Evolutionary conservation across 2,329 filamentous ascomycete genomes (phyloP), one percentile per base, ranked within the genome.

Genomic region (Xylaria multiplex): DNA sequence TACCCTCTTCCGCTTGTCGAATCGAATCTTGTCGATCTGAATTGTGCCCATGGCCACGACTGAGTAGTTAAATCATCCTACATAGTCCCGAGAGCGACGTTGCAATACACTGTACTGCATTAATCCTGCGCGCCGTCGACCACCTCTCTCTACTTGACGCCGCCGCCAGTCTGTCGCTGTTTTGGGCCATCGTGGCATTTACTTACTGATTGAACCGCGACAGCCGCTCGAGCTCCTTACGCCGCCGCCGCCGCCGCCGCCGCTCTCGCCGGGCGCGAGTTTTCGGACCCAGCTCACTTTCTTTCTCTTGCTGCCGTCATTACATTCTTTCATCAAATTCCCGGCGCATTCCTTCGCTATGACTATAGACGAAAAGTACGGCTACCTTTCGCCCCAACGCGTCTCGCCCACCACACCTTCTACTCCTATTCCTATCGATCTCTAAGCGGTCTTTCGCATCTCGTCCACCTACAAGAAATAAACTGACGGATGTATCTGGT

Each of bases 331-430:
- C 49, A 27, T 16, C 53, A 27, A 35, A 53, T 13, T 30, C 19
- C 67, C 40, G 48, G 59, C 71, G 55, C 67, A 72, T 69, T 62
- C 57, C 65, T 65, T 73, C 72, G 76, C 72, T 65, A 81, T 79
- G 73, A 81, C 81, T 77, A 53, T 83, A 68, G 81, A 83, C 73
- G 81, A 83, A 71, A 83, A 83, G 81, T 83, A 81, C 68, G 80
- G 55, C 32, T 53, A 43, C 63, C 63, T 58, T 65, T 50, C 32
- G 37, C 22, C 54, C 37, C 65, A 65, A 57, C 54, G 35, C 52
- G 62, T 52, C 61, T 62, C 63, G 56, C 57, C 30, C 37, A 8
- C 11, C 35, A 37, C 30, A 46, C 35, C 24, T 16, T 45, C 13
- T 22, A 40, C 22, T 42, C 3, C 59, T 32, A 22, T 48, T 35